Evolutionary conservation across 2,329 filamentous ascomycete genomes (phyloP).

Genomic region (Claviceps fusiformis): DNA sequence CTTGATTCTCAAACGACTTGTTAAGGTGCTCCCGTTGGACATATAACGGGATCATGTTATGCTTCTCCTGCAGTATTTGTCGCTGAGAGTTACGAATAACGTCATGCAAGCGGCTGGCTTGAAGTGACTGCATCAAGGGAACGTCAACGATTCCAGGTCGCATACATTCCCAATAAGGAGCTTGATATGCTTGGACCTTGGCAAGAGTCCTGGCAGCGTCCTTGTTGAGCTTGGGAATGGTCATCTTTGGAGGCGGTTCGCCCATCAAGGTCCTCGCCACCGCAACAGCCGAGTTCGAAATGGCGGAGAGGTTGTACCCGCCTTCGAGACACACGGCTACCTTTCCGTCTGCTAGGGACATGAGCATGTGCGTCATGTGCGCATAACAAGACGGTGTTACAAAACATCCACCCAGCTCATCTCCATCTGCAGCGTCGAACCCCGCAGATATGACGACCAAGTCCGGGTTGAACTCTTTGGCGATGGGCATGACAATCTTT

Average conservation of each 20-base stretch:
- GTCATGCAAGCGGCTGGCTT: constrained; percentile 58
- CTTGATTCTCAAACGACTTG: constrained; percentile 72
- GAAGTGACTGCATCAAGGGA: constrained; percentile 35
- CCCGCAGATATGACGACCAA: constrained; percentile 90
- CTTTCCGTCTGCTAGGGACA: constrained; percentile 82
- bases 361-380: constrained; percentile 99
- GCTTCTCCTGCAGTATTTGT: constrained; percentile 53
- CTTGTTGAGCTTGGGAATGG: constrained; percentile 41
- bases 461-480: constrained; percentile 84
- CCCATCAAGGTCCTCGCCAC: constrained; percentile 92
- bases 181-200: constrained; percentile 46
- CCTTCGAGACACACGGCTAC: constrained; percentile 89
- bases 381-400: constrained; percentile 86
- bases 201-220: constrained; percentile 43
- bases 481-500: constrained; percentile 90
- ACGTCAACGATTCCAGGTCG: constrained; percentile 50
- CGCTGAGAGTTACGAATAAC: constrained; percentile 67
- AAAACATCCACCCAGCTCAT: constrained; percentile 84
- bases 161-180: constrained; percentile 79
- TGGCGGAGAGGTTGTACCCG: constrained; percentile 86
- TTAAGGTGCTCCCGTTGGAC: constrained; percentile 62
- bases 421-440: constrained; percentile 89
- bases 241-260: constrained; percentile 61
- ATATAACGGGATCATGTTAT: constrained; percentile 67
- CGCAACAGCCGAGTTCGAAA: constrained; percentile 81